Conservation (phyloP, 805 yeast species). For the Blastobotrys terrestris region DNA sequence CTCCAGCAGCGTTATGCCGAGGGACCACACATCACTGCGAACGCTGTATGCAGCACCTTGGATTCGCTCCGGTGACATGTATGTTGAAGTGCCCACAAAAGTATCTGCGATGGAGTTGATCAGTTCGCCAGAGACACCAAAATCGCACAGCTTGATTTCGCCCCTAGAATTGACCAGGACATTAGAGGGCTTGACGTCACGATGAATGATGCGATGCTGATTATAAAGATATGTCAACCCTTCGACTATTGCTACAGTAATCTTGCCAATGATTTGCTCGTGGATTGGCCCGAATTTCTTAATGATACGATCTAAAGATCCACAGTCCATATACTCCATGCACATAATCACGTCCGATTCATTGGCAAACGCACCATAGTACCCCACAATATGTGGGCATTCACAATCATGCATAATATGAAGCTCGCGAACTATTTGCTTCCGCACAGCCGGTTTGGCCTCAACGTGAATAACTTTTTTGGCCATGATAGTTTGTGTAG, state of each 20-base stretch:
- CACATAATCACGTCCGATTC: constrained; percentile 73
- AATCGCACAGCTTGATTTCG: constrained; percentile 86
- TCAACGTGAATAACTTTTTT: constrained; percentile 83
- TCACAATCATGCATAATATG: constrained; percentile 86
- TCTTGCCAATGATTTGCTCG: constrained; percentile 61
- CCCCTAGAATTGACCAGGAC: constrained; percentile 84
- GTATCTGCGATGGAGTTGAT: constrained; percentile 95
- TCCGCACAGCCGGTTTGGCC: constrained; percentile 66
- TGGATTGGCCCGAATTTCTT: constrained; percentile 57
- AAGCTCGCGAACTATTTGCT: constrained; percentile 82
- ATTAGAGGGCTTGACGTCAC: constrained; percentile 95
- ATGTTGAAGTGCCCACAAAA: constrained; percentile 95
- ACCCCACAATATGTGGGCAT: constrained; percentile 75
- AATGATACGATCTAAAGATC: constrained; percentile 78
- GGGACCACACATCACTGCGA: constrained; percentile 97
- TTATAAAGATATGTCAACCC: constrained; percentile 81
- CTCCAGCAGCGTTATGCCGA: constrained; percentile 86
- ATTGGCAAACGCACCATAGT: constrained; percentile 81
- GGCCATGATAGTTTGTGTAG: constrained; percentile 85
- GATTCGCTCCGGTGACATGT: constrained; percentile 96
- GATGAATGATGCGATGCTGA: constrained; percentile 80
- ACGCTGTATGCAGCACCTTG: constrained; percentile 91
- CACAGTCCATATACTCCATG: constrained; percentile 95
- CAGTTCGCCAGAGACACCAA: constrained; percentile 90
- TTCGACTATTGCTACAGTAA: constrained; percentile 67